Evolutionary conservation across 805 yeast genomes (phyloP).

Genomic region (Tetrapisispora pingtungensis): DNA sequence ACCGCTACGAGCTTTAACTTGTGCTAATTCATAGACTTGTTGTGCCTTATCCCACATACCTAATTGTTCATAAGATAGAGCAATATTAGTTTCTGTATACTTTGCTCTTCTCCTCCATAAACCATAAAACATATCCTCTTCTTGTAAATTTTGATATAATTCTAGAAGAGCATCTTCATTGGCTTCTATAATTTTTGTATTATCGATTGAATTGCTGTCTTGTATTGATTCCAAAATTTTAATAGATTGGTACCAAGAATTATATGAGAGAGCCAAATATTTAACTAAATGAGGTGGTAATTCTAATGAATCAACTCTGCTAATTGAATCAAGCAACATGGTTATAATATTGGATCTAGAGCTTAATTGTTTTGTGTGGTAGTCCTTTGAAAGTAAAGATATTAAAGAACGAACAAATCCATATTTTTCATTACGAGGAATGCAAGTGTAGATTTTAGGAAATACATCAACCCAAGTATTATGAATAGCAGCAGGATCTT

Average conservation of each 20-base stretch:
- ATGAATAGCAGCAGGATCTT: slow-evolving; percentile 69
- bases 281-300: slow-evolving; percentile 91
- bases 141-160: slow-evolving; percentile 77
- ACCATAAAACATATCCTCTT: slow-evolving; percentile 95
- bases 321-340: slow-evolving; percentile 74
- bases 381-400: slow-evolving; percentile 75
- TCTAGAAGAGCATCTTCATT: slow-evolving; percentile 87
- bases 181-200: slow-evolving; percentile 67
- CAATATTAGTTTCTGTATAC: slow-evolving; percentile 85
- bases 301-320: slow-evolving; percentile 59
- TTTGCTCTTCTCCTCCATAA: slow-evolving; percentile 95
- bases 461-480: slow-evolving; percentile 75
- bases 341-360: slow-evolving; percentile 80
- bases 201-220: slow-evolving; percentile 50
- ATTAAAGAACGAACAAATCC: slow-evolving; percentile 80
- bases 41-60: slow-evolving; percentile 94
- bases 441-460: slow-evolving; percentile 66
- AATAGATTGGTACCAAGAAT: slow-evolving; percentile 86
- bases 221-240: slow-evolving; percentile 69
- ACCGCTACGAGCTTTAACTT: slow-evolving; percentile 91
- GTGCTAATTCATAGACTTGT: slow-evolving; percentile 91
- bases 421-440: slow-evolving; percentile 69
- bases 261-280: slow-evolving; percentile 75
- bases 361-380: slow-evolving; percentile 84
- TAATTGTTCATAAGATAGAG: slow-evolving; percentile 86